Evolutionary conservation across 2,329 filamentous ascomycete genomes (phyloP).

Genomic region (Corinectria fuckeliana): DNA sequence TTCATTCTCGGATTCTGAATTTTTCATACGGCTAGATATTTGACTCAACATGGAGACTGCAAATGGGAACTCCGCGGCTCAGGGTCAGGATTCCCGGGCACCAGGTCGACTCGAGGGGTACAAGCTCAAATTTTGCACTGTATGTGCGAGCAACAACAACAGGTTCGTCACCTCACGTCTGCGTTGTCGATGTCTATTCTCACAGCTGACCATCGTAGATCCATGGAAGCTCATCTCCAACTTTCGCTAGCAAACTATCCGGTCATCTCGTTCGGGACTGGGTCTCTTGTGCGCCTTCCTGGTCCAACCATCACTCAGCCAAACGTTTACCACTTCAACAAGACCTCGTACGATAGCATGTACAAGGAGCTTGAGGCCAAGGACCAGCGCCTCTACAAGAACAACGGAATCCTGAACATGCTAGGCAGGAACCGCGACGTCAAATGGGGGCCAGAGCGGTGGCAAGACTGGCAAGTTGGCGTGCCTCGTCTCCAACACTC

Average conservation of each 20-base stretch:
- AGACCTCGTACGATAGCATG: conserved; percentile 93
- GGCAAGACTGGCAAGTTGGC: conserved; percentile 96
- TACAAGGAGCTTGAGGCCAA: conserved; percentile 89
- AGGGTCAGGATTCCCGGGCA: conserved; percentile 52
- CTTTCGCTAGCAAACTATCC: conserved; percentile 87
- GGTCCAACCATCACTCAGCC: conserved; percentile 91
- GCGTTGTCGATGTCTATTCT: not conserved
- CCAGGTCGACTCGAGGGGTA: conserved; percentile 65
- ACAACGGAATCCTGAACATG: conserved; percentile 96
- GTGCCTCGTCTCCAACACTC: conserved; percentile 79
- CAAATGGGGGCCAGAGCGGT: conserved; percentile 95
- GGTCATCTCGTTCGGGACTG: conserved; percentile 98
- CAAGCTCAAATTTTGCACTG: conserved; percentile 96
- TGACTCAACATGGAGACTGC: conserved; percentile 48
- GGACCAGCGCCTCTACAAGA: conserved; percentile 84
- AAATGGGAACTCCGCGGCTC: conserved; percentile 47
- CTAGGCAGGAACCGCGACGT: conserved; percentile 88
- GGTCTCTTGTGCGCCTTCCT: conserved; percentile 90
- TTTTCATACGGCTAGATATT: conserved; percentile 28
- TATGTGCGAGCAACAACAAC: conserved; percentile 99
- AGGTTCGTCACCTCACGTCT: conserved; percentile 60
- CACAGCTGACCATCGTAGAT: conserved; percentile 34
- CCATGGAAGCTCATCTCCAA: conserved; percentile 96
- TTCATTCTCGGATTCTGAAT: conserved; percentile 19
- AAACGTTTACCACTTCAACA: conserved; percentile 98